Evolutionary conservation across 1,284 basidiomycete genomes (phyloP), one percentile per base, ranked within the genome.

Genomic region (Psilocybe mexicana): DNA sequence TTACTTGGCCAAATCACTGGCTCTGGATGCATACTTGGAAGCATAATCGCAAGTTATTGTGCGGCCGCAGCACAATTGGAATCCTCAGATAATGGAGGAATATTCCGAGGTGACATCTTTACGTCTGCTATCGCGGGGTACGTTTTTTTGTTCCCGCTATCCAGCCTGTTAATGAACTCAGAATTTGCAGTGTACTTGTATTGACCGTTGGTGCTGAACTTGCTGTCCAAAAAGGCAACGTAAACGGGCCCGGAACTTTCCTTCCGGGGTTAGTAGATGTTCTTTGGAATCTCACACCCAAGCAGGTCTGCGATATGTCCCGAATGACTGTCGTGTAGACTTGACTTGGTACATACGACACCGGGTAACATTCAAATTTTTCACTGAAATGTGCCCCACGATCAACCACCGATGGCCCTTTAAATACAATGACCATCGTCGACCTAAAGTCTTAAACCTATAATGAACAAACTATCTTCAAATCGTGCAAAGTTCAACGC

Each of bases 21-120:
- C 0, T 91, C 89, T 24, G 95, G 96, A 1, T 98, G 96, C 69
- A 87, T 96, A 70, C 83, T 91, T 2, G 95, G 94, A 30, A 90
- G 89, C 46, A 79, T 79, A 28, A 81, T 93, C 51, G 87, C 89
- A 2, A 83, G 88, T 4, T 95, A 89, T 72, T 90, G 92, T 65
- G 92, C 88, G 2, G 87, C 85, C 0, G 86, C 88, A 2, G 62
- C 63, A 3, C 62, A 63, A 52, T 24, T 45, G 24, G 30, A 53
- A 2, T 54, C 56, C 2, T 54, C 67, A 23, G 65, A 74, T 40
- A 69, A 74, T 50, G 77, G 79, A 18, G 74, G 74, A 61, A 70
- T 93, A 24, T 85, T 87, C 33, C 75, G 78, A 62, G 87, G 92
- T 24, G 86, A 90, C 69, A 88, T 90, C 82, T 75, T 96, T 36